Evolutionary conservation across 345 rosid species (phyloP).

Genomic region (Excoecaria cochinchinensis): DNA sequence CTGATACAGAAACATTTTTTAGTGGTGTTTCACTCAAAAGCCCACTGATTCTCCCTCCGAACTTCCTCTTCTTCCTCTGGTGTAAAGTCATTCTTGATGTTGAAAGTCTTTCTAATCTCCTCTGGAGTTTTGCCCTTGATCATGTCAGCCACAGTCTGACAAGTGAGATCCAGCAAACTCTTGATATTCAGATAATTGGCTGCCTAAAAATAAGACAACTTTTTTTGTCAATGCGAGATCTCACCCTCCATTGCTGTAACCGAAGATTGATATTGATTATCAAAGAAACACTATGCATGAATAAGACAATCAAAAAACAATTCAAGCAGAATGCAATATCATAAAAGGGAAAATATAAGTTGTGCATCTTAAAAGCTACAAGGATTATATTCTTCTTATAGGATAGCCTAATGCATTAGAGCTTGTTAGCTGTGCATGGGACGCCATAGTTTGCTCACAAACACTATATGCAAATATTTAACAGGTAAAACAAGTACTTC

Average conservation of each 20-base stretch:
- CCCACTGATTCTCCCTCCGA: slow-evolving; percentile 31
- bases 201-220: slow-evolving; percentile 9
- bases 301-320: background rate
- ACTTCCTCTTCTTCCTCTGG: slow-evolving; percentile 32
- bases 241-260: background rate
- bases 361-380: background rate
- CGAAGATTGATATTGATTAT: background rate
- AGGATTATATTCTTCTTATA: background rate
- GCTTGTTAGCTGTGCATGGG: background rate
- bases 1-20: background rate
- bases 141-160: slow-evolving; percentile 25
- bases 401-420: background rate
- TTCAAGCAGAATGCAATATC: background rate
- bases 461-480: background rate
- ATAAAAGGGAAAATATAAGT: background rate
- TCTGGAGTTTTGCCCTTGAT: slow-evolving; percentile 23
- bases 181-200: slow-evolving; percentile 27
- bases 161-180: slow-evolving; percentile 24
- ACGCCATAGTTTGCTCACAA: background rate
- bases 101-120: background rate
- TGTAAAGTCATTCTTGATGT: slow-evolving; percentile 25
- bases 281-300: too few relatives aligned
- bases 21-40: slow-evolving; percentile 17
- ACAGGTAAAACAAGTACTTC: background rate
- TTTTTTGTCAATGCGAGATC: background rate